Conservation (phyloP, 345 rosid genomes). For the Syzygium oleosum region DNA sequence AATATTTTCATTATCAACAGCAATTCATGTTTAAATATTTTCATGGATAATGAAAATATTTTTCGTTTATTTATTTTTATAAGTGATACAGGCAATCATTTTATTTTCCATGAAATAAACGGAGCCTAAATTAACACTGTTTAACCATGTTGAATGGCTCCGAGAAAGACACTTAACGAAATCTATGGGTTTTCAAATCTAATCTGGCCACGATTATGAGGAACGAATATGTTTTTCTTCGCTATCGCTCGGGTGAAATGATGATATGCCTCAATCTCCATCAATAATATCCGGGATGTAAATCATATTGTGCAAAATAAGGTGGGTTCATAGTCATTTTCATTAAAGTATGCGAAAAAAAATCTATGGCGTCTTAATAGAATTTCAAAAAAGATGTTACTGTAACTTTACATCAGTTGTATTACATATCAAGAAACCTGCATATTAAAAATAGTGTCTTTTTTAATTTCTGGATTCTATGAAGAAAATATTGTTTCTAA, state of each 20-base stretch:
- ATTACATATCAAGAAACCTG: neutral
- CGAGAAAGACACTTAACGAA: neutral
- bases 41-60: too few species aligned
- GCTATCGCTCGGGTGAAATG: neutral
- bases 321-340: neutral
- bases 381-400: neutral
- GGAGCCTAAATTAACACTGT: too few species aligned
- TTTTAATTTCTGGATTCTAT: neutral
- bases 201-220: neutral
- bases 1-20: too few species aligned
- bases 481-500: neutral
- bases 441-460: neutral
- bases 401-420: neutral
- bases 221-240: neutral
- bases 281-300: neutral
- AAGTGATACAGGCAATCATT: too few species aligned
- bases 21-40: too few species aligned
- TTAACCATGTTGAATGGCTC: neutral
- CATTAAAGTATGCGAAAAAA: neutral
- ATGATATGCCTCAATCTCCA: neutral
- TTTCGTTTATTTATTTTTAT: too few species aligned
- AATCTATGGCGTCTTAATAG: accelerated
- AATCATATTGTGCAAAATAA: neutral
- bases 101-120: too few species aligned
- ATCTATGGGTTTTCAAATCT: neutral